Evolutionary conservation across 2,329 filamentous ascomycete genomes (phyloP).

Genomic region (Fusarium verrucosum): DNA sequence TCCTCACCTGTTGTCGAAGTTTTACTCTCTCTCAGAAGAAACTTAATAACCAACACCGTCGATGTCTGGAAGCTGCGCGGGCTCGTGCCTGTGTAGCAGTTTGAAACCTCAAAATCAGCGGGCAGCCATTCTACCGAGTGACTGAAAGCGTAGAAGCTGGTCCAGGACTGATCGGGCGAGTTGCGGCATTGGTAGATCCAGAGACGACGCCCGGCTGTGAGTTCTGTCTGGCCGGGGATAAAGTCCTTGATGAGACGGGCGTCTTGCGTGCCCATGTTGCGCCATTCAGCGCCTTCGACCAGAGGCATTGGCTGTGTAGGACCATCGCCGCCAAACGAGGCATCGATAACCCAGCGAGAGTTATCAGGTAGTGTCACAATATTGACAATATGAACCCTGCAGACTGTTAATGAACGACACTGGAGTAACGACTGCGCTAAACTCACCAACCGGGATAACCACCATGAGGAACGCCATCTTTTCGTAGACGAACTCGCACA

Average conservation of each 20-base stretch:
- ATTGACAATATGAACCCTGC: conserved; percentile 65
- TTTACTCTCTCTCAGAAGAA: conserved; percentile 57
- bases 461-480: conserved; percentile 52
- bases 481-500: conserved; percentile 57
- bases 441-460: conserved; percentile 59
- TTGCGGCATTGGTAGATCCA: conserved; percentile 73
- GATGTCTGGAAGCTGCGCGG: conserved; percentile 63
- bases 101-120: conserved; percentile 69
- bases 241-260: conserved; percentile 62
- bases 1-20: conserved; percentile 54
- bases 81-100: conserved; percentile 62
- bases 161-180: conserved; percentile 60
- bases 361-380: conserved; percentile 64
- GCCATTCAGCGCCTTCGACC: conserved; percentile 51
- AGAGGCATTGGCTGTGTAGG: conserved; percentile 67
- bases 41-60: conserved; percentile 62
- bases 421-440: conserved; percentile 18
- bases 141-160: conserved; percentile 70
- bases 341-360: conserved; percentile 65
- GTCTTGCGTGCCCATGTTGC: conserved; percentile 64
- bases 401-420: neutral
- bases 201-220: conserved; percentile 53
- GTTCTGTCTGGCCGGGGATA: conserved; percentile 57
- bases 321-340: conserved; percentile 71
- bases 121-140: conserved; percentile 68